Evolutionary conservation across 2,329 filamentous ascomycete species (phyloP), one percentile per base, ranked within the genome.

Genomic region (Zasmidium citrigriseum): DNA sequence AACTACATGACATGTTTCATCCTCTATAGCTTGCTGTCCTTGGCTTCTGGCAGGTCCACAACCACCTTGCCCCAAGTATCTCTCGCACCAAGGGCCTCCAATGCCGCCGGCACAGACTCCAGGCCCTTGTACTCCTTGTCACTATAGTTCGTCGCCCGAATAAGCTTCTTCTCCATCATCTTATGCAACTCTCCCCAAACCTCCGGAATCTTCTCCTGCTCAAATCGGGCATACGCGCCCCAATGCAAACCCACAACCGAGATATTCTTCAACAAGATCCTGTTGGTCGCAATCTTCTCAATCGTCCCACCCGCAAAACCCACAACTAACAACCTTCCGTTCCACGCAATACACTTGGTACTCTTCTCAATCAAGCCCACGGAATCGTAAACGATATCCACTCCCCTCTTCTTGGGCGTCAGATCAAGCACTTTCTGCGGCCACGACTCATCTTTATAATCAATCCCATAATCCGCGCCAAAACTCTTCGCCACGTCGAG

Each of bases 51-150:
- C 45, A 98, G 81, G 76, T 91, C 91, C 20, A 97, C 88, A 1
- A 97, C 91, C 0, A 98, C 93, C 82, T 98, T 98, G 0, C 93
- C 93, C 93, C 93, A 98, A 1, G 92, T 96, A 52, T 89, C 90
- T 59, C 93, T 82, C 1, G 86, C 85, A 1, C 91, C 93, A 55
- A 98, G 76, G 2, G 89, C 89, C 68, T 88, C 81, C 68, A 98
- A 74, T 0, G 93, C 93, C 60, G 84, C 84, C 0, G 89, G 88
- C 24, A 97, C 83, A 58, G 82, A 87, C 68, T 96, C 91, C 55
- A 98, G 76, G 0, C 93, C 93, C 14, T 89, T 85, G 75, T 92
- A 97, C 68, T 89, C 86, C 74, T 87, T 84, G 71, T 96, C 92
- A 1, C 84, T 87, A 71, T 91, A 98, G 59, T 89, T 88, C 0